Evolutionary conservation across 129 eudicot genomes (phyloP), one percentile per base, ranked within the genome.

Genomic region (Pseudognaphalium luteoalbum): DNA sequence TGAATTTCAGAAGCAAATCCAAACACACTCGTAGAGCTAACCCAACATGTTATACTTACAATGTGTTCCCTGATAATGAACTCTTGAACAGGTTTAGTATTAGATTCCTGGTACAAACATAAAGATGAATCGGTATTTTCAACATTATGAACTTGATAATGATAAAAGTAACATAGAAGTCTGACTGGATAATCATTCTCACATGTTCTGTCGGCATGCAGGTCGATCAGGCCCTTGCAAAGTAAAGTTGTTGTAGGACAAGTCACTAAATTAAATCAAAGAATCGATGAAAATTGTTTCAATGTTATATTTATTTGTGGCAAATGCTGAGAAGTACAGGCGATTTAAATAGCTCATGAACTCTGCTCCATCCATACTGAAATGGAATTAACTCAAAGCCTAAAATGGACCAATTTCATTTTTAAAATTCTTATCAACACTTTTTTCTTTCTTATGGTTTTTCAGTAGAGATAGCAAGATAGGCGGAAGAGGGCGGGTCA

Each of bases 161-260:
- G 59, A 68, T 32, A 33, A 9, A 47, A 59, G 51, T 6, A 44
- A 60, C 33, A 78, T 62, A 67, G 7, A 68, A 56, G 42, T 47
- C 11, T 42, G 19, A 72, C 7, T 34, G 10, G 41, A 68, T 51
- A 34, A 66, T 21, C 52, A 70, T 67, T 32, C 93, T 86, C 16
- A 91, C 97, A 80, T 76, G 82, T 85, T 85, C 42, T 76, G 70
- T 65, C 68, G 85, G 76, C 97, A 91, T 42, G 87, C 68, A 39
- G 86, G 90, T 76, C 81, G 80, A 20, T 77, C 90, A 21, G 95
- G 88, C 35, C 83, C 90, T 85, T 85, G 91, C 95, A 86, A 85
- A 10, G 97, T 81, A 50, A 91, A 85, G 73, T 88, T 91, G 41
- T 91, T 91, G 92, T 86, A 88, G 39, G 97, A 91, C 60, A 91